These are phyloP conservation scores for Spathaspora sp. DNA, from an alignment of 1,139 yeast species.

Conservation along the genomic window DNA sequence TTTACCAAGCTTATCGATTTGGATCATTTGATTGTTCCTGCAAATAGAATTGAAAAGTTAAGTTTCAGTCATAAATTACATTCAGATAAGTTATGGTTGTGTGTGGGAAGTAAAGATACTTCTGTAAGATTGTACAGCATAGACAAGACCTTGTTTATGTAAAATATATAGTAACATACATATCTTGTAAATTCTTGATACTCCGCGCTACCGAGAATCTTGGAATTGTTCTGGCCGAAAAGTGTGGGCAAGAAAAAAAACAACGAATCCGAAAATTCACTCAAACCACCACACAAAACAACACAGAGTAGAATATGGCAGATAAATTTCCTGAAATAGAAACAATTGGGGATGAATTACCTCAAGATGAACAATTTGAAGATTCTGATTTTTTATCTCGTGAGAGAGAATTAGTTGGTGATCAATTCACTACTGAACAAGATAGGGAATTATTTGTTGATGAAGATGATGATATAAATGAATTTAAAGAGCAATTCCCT, in stretches of 20 bases:
- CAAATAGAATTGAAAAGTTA: conserved; percentile 57
- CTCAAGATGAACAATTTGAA: conserved; percentile 23
- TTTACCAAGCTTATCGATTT: conserved; percentile 31
- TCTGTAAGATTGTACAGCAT: conserved; percentile 59
- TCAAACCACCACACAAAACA: background rate
- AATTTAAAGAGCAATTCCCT: conserved; percentile 68
- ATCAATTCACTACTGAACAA: conserved; percentile 70
- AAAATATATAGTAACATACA: background rate
- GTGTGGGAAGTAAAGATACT: conserved; percentile 68
- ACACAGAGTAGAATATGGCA: conserved; percentile 52
- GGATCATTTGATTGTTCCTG: conserved; percentile 49
- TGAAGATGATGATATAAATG: conserved; percentile 63
- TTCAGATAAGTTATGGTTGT: conserved; percentile 39
- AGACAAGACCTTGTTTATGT: conserved; percentile 3
- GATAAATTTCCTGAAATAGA: conserved; percentile 87
- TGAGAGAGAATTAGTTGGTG: conserved; percentile 83
- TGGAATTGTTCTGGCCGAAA: background rate
- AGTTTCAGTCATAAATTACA: conserved; percentile 44
- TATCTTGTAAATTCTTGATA: background rate
- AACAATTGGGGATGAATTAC: conserved; percentile 38
- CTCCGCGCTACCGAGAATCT: background rate
- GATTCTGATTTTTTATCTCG: conserved; percentile 73
- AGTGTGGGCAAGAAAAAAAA: background rate
- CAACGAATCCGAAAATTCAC: background rate
- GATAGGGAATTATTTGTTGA: conserved; percentile 55